Evolutionary conservation across 257 asterid species (phyloP).

Genomic region (Solanum ossicruentum): DNA sequence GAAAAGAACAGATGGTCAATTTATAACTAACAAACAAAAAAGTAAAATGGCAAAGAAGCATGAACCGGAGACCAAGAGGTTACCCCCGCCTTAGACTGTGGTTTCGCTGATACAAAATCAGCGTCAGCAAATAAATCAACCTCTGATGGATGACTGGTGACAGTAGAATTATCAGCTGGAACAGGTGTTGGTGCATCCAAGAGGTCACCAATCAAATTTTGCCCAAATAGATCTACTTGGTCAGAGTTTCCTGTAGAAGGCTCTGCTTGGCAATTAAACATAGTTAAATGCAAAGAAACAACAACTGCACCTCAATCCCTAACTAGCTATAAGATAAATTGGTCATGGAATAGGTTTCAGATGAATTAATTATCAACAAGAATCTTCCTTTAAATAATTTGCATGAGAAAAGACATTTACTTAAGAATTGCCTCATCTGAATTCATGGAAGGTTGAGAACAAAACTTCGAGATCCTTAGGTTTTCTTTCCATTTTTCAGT

Average conservation of each 20-base stretch:
- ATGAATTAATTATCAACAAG: not conserved
- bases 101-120: constrained; percentile 62
- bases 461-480: not conserved
- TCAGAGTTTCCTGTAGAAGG: constrained; percentile 38
- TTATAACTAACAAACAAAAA: not conserved
- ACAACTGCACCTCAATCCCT: not conserved
- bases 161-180: constrained; percentile 27
- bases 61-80: constrained; percentile 37
- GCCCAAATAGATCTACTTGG: constrained; percentile 78
- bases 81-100: constrained; percentile 24
- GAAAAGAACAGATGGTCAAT: not conserved
- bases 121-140: constrained; percentile 90
- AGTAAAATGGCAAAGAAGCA: not conserved
- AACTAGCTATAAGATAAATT: not conserved
- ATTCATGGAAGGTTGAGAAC: not conserved
- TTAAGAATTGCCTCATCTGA: not conserved
- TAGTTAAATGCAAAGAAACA: not conserved
- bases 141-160: constrained; percentile 34
- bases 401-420: not conserved
- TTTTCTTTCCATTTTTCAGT: not conserved
- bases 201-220: constrained; percentile 56
- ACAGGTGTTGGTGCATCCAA: constrained; percentile 49
- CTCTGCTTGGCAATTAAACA: constrained; percentile 26
- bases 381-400: not conserved
- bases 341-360: not conserved